Percentiles rank a stretch among this genome's conserved stretches.
phyloP scores from a whole-genome alignment of 352 stramenopile genomes.

The Pythium dissimile region DNA sequence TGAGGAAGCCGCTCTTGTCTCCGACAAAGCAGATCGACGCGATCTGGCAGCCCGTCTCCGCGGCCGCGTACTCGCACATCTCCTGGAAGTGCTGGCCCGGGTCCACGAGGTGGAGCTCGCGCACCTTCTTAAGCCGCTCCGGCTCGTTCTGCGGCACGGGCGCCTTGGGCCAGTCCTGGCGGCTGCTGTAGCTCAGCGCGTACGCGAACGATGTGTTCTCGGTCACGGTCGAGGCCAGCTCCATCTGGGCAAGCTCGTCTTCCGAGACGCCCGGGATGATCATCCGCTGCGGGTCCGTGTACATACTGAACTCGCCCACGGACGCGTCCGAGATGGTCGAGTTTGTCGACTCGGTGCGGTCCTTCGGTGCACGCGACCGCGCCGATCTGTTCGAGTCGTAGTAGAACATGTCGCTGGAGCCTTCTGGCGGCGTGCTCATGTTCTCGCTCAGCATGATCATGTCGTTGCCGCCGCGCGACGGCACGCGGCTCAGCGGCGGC shows the following conservation, averaged over 20 bases:
- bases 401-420: constrained; percentile 16
- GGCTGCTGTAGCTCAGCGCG: constrained; percentile 74
- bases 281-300: constrained; percentile 20
- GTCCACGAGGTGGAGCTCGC: constrained; percentile 70
- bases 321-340: constrained; percentile 34
- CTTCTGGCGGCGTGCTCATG: constrained; percentile 14
- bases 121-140: constrained; percentile 63
- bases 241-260: constrained; percentile 50
- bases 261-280: constrained; percentile 38
- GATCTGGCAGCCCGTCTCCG: constrained; percentile 78
- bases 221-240: constrained; percentile 58
- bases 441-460: constrained; percentile 51
- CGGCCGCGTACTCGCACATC: constrained; percentile 83
- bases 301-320: constrained; percentile 46
- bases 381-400: constrained; percentile 17
- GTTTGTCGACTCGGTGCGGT: constrained; percentile 24
- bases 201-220: constrained; percentile 82
- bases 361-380: constrained; percentile 9
- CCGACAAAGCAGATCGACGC: constrained; percentile 81
- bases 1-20: constrained; percentile 83
- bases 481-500: constrained; percentile 8
- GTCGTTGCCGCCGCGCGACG: constrained; percentile 34
- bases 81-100: constrained; percentile 81
- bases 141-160: constrained; percentile 65
- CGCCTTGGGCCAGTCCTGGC: constrained; percentile 80